phyloP scores from a whole-genome alignment of 2,329 filamentous ascomycete species.

The Verticillium nubilum region DNA sequence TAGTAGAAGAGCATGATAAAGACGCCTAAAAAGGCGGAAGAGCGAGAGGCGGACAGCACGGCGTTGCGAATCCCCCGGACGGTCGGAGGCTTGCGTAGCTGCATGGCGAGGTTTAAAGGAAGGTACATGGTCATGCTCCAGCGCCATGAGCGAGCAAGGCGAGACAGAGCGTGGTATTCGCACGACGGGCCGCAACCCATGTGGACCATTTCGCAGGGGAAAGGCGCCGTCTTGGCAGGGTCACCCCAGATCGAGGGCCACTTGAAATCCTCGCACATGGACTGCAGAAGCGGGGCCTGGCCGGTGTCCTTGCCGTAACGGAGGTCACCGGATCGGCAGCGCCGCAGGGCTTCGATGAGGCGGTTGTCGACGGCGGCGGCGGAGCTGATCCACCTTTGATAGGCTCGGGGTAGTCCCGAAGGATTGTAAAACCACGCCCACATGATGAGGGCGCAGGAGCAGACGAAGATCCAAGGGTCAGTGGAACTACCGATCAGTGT shows the following conservation, averaged over 20 bases:
- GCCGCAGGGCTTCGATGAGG: slow-evolving; percentile 67
- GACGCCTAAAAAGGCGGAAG: slow-evolving; percentile 69
- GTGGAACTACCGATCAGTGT: slow-evolving; percentile 36
- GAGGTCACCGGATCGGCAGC: slow-evolving; percentile 57
- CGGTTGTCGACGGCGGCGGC: slow-evolving; percentile 71
- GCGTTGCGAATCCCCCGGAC: slow-evolving; percentile 40
- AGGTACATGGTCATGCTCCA: slow-evolving; percentile 75
- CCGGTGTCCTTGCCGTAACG: slow-evolving; percentile 70
- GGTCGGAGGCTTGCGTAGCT: slow-evolving; percentile 43
- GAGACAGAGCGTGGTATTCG: slow-evolving; percentile 65
- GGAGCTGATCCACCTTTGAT: slow-evolving; percentile 76
- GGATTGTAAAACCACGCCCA: slow-evolving; percentile 83
- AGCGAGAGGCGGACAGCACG: slow-evolving; percentile 57
- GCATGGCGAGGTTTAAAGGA: slow-evolving; percentile 64
- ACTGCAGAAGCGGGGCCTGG: slow-evolving; percentile 59
- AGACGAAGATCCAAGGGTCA: slow-evolving; percentile 68
- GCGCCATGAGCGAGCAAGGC: slow-evolving; percentile 64
- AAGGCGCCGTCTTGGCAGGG: slow-evolving; percentile 61
- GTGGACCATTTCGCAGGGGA: slow-evolving; percentile 81
- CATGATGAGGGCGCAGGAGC: slow-evolving; percentile 73
- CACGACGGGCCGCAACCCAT: slow-evolving; percentile 70
- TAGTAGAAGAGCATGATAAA: slow-evolving; percentile 84
- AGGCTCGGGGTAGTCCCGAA: slow-evolving; percentile 62
- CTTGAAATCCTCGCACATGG: slow-evolving; percentile 67
- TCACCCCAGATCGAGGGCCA: slow-evolving; percentile 70